Percentiles rank a stretch among this genome's conserved stretches.
Evolutionary conservation across 1,139 yeast genomes (phyloP).

Genomic region (Kazachstania sp.): DNA sequence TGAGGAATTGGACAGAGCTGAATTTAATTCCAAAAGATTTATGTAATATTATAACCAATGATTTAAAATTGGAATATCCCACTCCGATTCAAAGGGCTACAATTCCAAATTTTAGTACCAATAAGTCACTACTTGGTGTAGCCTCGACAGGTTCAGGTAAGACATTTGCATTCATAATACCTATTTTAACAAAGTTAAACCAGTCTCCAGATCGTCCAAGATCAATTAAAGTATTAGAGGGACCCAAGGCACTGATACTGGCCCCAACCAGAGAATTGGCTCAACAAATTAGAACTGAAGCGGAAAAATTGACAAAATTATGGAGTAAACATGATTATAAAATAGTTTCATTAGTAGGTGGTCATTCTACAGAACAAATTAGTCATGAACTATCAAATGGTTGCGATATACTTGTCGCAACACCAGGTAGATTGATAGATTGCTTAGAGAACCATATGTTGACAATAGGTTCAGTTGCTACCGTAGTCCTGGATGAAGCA

Average conservation of each 20-base stretch:
- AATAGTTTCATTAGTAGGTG: conserved; percentile 76
- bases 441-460: conserved; percentile 61
- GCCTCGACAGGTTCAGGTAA: conserved; percentile 98
- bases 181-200: conserved; percentile 53
- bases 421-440: conserved; percentile 87
- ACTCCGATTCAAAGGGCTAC: conserved; percentile 89
- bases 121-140: conserved; percentile 66
- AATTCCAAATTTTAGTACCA: conserved; percentile 53
- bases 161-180: conserved; percentile 75
- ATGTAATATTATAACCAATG: conserved; percentile 31
- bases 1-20: conserved; percentile 64
- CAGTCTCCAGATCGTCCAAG: conserved; percentile 35
- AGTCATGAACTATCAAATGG: conserved; percentile 52
- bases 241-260: conserved; percentile 59
- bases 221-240: conserved; percentile 38
- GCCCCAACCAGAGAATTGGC: conserved; percentile 96
- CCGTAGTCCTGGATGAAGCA: conserved; percentile 82
- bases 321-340: conserved; percentile 34
- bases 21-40: conserved; percentile 42
- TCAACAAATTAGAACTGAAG: conserved; percentile 67
- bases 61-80: conserved; percentile 52
- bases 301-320: conserved; percentile 41
- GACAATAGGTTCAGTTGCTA: conserved; percentile 53
- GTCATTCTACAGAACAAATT: conserved; percentile 75
- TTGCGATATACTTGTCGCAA: conserved; percentile 79